phyloP scores from a whole-genome alignment of 1,284 basidiomycete species.

The Boletellus deceptivus region DNA sequence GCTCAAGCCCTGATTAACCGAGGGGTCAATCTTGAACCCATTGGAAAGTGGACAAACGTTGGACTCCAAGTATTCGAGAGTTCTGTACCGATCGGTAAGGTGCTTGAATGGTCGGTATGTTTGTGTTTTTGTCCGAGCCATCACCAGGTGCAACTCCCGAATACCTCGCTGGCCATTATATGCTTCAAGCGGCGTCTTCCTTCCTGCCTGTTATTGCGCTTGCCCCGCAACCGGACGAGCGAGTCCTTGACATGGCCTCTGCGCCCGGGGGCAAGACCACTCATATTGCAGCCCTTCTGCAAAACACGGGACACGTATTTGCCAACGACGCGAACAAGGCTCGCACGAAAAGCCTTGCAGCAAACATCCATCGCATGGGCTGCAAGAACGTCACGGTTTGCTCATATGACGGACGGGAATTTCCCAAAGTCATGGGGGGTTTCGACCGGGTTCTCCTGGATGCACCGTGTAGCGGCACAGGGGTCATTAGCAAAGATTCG shows the following conservation, averaged over 20 bases:
- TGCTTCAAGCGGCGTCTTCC: constrained; percentile 98
- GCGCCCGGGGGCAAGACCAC: constrained; percentile 98
- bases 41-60: constrained; percentile 99
- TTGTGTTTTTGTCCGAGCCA: constrained; percentile 2
- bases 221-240: constrained; percentile 89
- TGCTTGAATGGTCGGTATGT: background rate
- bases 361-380: constrained; percentile 95
- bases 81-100: constrained; percentile 84
- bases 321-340: constrained; percentile 97
- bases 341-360: constrained; percentile 93
- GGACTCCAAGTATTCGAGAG: constrained; percentile 98
- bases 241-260: constrained; percentile 97
- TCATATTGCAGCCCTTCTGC: constrained; percentile 93
- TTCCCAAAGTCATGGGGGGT: constrained; percentile 99
- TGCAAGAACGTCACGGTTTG: constrained; percentile 99
- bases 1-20: constrained; percentile 95
- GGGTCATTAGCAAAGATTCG: constrained; percentile 97
- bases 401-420: constrained; percentile 96
- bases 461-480: constrained; percentile 97
- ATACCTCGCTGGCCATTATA: constrained; percentile 98
- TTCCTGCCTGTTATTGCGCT: constrained; percentile 99
- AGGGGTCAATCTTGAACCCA: constrained; percentile 95
- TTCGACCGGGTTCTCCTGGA: constrained; percentile 97
- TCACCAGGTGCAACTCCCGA: constrained; percentile 86
- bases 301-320: constrained; percentile 98